Conservation (phyloP, 441 rosid genomes). For the California macrophylla region DNA sequence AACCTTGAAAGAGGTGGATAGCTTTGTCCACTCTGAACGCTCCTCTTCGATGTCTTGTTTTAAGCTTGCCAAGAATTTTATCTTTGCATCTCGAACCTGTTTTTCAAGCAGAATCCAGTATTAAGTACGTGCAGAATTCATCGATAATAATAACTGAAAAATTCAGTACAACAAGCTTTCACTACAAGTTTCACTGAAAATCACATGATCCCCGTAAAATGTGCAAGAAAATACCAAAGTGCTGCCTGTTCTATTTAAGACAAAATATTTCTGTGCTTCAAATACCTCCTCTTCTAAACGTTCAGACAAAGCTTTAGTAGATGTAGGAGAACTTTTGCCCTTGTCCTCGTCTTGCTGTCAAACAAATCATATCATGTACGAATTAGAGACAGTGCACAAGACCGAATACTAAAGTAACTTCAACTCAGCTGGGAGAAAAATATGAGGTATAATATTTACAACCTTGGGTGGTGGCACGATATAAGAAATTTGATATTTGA, state of each 20-base stretch:
- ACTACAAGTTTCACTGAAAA: neutral
- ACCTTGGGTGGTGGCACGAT: slow-evolving; percentile 91
- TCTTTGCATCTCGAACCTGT: slow-evolving; percentile 81
- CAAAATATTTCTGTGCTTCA: neutral
- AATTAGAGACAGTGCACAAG: slow-evolving; percentile 1
- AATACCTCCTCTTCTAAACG: slow-evolving; percentile 80
- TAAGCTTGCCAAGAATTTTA: slow-evolving; percentile 59
- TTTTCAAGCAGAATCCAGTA: slow-evolving; percentile 16
- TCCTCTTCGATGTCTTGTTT: slow-evolving; percentile 73
- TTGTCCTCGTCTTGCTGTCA: slow-evolving; percentile 70
- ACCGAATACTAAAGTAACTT: slow-evolving; percentile 2
- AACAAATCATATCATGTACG: neutral
- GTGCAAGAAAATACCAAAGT: neutral
- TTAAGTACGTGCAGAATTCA: slow-evolving; percentile 3
- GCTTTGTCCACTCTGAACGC: slow-evolving; percentile 62
- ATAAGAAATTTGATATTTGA: slow-evolving; percentile 52
- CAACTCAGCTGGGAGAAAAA: slow-evolving; percentile 4
- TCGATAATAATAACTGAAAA: slow-evolving; percentile 15
- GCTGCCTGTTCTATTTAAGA: neutral
- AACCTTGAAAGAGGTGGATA: slow-evolving; percentile 66
- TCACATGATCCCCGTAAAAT: neutral
- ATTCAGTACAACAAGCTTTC: neutral
- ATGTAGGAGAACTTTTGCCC: slow-evolving; percentile 45
- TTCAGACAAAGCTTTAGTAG: slow-evolving; percentile 52
- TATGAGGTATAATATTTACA: slow-evolving; percentile 13